Conservation (phyloP, 2,329 filamentous ascomycete genomes). For the Claviceps pazoutovae region DNA sequence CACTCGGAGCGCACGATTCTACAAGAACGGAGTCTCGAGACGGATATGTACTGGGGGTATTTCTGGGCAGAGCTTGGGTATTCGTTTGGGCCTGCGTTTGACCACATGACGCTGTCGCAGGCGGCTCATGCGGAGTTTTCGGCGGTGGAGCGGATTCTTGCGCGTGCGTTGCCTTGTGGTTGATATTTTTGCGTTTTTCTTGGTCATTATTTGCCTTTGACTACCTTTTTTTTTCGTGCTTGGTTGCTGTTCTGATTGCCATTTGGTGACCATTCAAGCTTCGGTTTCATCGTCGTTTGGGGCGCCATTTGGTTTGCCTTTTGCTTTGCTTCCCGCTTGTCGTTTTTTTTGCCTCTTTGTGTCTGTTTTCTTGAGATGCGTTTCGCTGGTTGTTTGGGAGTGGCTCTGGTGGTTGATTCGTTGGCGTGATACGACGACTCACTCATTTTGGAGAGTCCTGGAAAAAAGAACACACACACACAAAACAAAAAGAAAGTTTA, state of each 20-base stretch:
- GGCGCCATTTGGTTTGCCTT: too few relatives aligned
- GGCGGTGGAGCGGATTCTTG: constrained; percentile 35
- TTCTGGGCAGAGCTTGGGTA: constrained; percentile 35
- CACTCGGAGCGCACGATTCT: constrained; percentile 28
- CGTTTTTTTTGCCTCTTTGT: not conserved
- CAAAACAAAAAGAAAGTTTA: not conserved
- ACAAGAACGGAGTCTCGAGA: constrained; percentile 17
- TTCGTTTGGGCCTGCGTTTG: constrained; percentile 26
- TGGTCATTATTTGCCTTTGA: not conserved
- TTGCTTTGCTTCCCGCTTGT: not conserved
- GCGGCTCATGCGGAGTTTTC: constrained; percentile 32
- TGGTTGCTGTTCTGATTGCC: not conserved
- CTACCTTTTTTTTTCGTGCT: not conserved
- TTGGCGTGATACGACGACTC: not conserved
- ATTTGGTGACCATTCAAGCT: too few relatives aligned
- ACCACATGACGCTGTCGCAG: constrained; percentile 33
- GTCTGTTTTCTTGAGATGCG: not conserved
- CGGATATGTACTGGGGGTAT: constrained; percentile 36
- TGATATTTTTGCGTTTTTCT: not conserved
- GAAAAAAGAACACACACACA: not conserved
- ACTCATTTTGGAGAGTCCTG: not conserved
- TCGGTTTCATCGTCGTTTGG: too few relatives aligned
- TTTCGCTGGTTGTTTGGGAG: not conserved
- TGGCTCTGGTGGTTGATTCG: not conserved
- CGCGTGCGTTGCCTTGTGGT: constrained; percentile 20